These are phyloP conservation scores for Calonectria montana DNA, from an alignment of 2,329 filamentous ascomycete genomes.

Conservation along the genomic window DNA sequence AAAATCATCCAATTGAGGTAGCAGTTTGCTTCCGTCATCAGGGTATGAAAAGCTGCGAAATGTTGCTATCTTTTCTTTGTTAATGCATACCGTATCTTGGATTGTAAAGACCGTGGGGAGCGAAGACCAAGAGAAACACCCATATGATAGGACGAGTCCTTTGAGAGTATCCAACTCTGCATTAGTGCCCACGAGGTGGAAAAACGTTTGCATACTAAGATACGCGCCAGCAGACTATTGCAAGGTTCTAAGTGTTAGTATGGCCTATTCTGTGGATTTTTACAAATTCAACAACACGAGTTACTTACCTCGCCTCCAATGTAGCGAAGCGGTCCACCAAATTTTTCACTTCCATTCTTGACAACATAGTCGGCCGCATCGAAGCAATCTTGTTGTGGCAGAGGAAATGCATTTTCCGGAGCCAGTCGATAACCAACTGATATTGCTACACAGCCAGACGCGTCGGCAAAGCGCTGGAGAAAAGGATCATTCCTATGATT, in stretches of 20 bases:
- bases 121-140: neutral
- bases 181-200: neutral
- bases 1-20: neutral
- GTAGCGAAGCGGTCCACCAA: neutral
- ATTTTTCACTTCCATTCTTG: neutral
- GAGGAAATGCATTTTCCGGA: neutral
- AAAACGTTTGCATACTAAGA: neutral
- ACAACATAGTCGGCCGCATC: neutral
- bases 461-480: conserved; percentile 15
- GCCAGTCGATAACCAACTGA: neutral
- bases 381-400: neutral
- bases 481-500: neutral
- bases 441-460: neutral
- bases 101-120: neutral
- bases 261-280: too few species aligned
- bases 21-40: neutral
- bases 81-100: neutral
- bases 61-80: neutral
- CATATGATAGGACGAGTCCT: neutral
- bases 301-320: neutral
- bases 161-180: neutral
- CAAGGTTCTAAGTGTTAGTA: neutral
- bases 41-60: neutral
- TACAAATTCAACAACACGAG: too few species aligned
- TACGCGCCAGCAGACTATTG: neutral